A percentile compares a stretch with the other conserved stretches of the same genome.
Conservation (phyloP, 257 asterid species). For the Capsicum rhomboideum region DNA sequence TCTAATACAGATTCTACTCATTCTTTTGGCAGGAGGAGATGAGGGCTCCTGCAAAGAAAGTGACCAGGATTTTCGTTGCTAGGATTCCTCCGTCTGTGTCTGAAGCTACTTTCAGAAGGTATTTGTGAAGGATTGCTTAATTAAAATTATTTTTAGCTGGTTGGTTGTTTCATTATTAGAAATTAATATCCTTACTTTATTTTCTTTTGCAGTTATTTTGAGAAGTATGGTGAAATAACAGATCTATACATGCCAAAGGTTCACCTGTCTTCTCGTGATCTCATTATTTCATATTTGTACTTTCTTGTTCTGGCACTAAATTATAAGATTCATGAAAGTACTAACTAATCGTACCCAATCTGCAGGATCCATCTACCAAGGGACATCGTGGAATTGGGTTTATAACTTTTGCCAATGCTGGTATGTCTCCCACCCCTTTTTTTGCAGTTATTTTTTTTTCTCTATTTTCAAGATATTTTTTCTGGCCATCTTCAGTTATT, state of each 20-base stretch:
- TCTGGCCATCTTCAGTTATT: background rate
- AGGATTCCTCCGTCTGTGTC: constrained; percentile 83
- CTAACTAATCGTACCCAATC: background rate
- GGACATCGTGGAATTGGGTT: constrained; percentile 99
- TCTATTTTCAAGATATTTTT: background rate
- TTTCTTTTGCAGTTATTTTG: constrained; percentile 70
- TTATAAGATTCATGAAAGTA: background rate
- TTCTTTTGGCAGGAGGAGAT: constrained; percentile 66
- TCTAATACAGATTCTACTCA: background rate
- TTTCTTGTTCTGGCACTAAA: background rate
- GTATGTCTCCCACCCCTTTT: constrained; percentile 20
- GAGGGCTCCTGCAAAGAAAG: constrained; percentile 91
- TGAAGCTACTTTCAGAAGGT: constrained; percentile 89
- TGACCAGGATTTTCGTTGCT: constrained; percentile 90
- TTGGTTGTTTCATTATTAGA: background rate
- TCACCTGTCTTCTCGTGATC: background rate
- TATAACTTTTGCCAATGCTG: constrained; percentile 78
- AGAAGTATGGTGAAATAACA: constrained; percentile 80
- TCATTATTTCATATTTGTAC: background rate
- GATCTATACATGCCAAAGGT: constrained; percentile 99
- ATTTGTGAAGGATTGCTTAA: background rate
- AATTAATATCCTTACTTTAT: background rate
- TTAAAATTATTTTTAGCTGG: background rate
- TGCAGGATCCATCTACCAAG: constrained; percentile 79
- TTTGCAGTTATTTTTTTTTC: background rate